Conservation (phyloP, 2,329 filamentous ascomycete species). For the Kalmusia sp. region DNA sequence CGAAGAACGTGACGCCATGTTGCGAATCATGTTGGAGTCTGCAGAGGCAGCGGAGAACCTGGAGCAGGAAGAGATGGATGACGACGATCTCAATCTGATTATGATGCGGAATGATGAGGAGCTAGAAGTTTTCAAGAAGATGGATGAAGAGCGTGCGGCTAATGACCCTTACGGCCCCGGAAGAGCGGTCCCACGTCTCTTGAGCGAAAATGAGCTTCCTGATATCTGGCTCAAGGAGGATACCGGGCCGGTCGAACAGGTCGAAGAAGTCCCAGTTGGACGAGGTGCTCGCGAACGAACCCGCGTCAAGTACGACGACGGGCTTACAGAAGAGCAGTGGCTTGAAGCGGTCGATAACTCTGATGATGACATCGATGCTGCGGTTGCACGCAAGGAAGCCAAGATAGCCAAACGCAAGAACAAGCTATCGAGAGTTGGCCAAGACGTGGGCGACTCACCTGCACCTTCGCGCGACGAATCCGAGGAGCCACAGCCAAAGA, state of each 20-base stretch:
- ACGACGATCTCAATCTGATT: slow-evolving; percentile 94
- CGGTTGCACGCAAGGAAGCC: slow-evolving; percentile 87
- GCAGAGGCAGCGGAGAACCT: slow-evolving; percentile 72
- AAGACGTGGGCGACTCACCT: slow-evolving; percentile 72
- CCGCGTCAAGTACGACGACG: slow-evolving; percentile 94
- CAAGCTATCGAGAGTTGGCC: slow-evolving; percentile 66
- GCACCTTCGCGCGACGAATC: slow-evolving; percentile 81
- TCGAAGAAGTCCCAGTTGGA: slow-evolving; percentile 74
- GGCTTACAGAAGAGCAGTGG: slow-evolving; percentile 98
- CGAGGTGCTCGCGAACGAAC: slow-evolving; percentile 95
- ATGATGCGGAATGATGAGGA: slow-evolving; percentile 89
- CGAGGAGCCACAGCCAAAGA: slow-evolving; percentile 79
- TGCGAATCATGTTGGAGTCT: slow-evolving; percentile 89
- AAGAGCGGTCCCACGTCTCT: slow-evolving; percentile 77
- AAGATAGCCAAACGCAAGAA: slow-evolving; percentile 82
- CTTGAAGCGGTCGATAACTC: slow-evolving; percentile 97
- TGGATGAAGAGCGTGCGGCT: slow-evolving; percentile 77
- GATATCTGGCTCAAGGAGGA: slow-evolving; percentile 93
- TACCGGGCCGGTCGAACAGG: slow-evolving; percentile 79
- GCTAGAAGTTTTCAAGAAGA: slow-evolving; percentile 76
- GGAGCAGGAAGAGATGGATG: slow-evolving; percentile 97
- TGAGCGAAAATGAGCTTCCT: slow-evolving; percentile 86
- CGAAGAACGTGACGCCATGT: slow-evolving; percentile 95
- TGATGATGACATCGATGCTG: slow-evolving; percentile 91
- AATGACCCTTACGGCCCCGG: slow-evolving; percentile 75